These are phyloP conservation scores for Panaeolus cyanescens DNA, from an alignment of 768 basidiomycete species.

Conservation along the genomic window DNA sequence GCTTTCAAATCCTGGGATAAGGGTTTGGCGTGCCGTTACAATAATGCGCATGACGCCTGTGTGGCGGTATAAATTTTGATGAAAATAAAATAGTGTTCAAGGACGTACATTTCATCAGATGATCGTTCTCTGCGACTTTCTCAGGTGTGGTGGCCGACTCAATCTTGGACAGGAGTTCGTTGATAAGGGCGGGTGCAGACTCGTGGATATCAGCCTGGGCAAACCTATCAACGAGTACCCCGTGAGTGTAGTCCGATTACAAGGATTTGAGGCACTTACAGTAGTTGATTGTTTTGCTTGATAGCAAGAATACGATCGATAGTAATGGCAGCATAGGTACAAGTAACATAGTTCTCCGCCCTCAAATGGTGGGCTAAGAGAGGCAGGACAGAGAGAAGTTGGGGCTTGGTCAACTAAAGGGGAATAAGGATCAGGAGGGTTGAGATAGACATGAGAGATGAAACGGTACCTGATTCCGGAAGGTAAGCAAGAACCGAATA, in stretches of 20 bases:
- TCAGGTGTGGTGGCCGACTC: constrained; percentile 80
- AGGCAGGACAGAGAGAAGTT: constrained; percentile 89
- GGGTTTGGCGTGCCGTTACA: constrained; percentile 79
- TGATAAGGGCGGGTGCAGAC: constrained; percentile 71
- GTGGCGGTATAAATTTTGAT: background rate
- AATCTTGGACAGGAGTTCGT: constrained; percentile 76
- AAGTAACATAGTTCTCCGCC: constrained; percentile 88
- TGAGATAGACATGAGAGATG: background rate
- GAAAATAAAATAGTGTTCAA: constrained; percentile 8
- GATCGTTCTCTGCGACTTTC: constrained; percentile 96
- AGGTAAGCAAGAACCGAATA: constrained; percentile 91
- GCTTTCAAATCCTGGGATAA: constrained; percentile 67
- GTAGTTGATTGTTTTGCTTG: constrained; percentile 69
- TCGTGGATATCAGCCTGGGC: constrained; percentile 85
- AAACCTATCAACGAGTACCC: constrained; percentile 55
- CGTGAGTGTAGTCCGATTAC: background rate
- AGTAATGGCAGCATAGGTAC: constrained; percentile 97
- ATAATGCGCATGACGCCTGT: constrained; percentile 94
- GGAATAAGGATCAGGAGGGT: background rate
- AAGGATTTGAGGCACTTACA: constrained; percentile 51
- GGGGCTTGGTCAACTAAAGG: constrained; percentile 79
- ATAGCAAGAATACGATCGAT: constrained; percentile 95
- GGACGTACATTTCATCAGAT: constrained; percentile 91
- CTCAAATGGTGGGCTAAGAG: constrained; percentile 80
- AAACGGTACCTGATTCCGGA: constrained; percentile 84